Evolutionary conservation across 2,329 filamentous ascomycete species (phyloP), one percentile per base, ranked within the genome.

Genomic region (Cercospora sp.): DNA sequence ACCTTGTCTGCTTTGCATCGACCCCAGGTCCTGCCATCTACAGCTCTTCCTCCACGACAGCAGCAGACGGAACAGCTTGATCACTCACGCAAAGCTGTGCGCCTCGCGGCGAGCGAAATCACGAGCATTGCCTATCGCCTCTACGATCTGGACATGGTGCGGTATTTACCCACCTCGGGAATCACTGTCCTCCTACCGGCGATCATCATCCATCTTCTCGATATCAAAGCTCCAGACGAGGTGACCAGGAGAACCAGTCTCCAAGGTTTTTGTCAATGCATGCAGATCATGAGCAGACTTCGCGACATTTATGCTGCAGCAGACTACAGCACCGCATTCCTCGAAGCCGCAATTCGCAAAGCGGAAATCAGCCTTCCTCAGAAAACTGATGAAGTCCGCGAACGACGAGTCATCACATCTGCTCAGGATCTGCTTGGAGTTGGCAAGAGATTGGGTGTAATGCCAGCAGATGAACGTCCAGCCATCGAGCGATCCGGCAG

Each of bases 301-400:
- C 89, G 93, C 42, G 93, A 97, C 76, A 92, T 93, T 31, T 97
- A 98, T 76, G 90, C 93, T 0, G 93, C 94, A 0, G 94, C 94
- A n/a, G 94, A 97, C 79, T 97, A 95, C 75, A 93, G 93, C n/a
- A 94, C 92, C 0, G 92, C 92, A 2, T 97, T 97, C 82, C 85
- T 97, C n/a, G 92, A 96, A 77, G 93, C 93, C 1, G 93, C 93
- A 0, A 91, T 97, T 70, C 89, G 91, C 70, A 96, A 96, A 81
- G 92, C 92, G 8, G 89, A 91, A 66, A 93, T 95, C 70, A 89
- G 91, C 65, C 83, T 93, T 45, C 86, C 86, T 2, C 75, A 77
- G 63, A 76, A 75, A 63, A 57, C 74, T 31, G 72, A 75, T 42
- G 74, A 77, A 63, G 64, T 76, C 55, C 76, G 75, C 59, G 73